These are phyloP conservation scores for Colletotrichum brevisporum DNA, from an alignment of 2,329 filamentous ascomycete species.

Conservation along the genomic window DNA sequence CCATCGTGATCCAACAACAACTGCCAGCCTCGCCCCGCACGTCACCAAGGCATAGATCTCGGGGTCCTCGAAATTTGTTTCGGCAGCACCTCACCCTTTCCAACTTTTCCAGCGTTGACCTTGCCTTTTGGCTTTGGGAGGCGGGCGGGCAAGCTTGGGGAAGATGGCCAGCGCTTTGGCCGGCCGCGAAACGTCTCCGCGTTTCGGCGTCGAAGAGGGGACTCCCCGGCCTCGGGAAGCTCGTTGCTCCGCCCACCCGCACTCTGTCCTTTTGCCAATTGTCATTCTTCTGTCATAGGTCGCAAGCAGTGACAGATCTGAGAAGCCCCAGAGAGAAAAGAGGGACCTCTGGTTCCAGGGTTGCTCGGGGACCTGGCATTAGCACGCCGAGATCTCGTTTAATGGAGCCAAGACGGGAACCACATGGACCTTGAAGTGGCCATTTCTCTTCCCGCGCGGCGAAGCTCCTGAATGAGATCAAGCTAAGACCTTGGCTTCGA, in stretches of 20 bases:
- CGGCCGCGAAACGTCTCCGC: conserved; percentile 32
- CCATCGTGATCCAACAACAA: not conserved
- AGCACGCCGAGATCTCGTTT: conserved; percentile 14
- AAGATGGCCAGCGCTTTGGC: conserved; percentile 32
- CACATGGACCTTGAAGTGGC: conserved; percentile 5
- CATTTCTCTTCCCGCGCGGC: conserved; percentile 7
- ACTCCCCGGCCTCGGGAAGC: conserved; percentile 18
- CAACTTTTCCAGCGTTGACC: conserved; percentile 13
- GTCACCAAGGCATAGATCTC: conserved; percentile 25
- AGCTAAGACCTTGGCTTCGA: conserved; percentile 3
- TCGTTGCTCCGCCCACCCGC: not conserved
- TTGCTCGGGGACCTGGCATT: conserved; percentile 20
- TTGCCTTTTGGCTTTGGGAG: not conserved
- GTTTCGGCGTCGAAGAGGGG: conserved; percentile 34
- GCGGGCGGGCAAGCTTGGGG: not conserved
- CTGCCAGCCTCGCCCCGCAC: not conserved
- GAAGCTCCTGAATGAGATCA: not conserved
- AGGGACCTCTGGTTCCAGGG: not conserved
- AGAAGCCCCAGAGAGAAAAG: not conserved
- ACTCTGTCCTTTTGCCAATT: not conserved
- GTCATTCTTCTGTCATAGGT: not conserved
- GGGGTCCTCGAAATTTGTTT: conserved; percentile 19
- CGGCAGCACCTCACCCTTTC: conserved; percentile 10
- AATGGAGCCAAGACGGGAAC: conserved; percentile 12
- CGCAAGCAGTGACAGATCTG: conserved; percentile 17